These are phyloP conservation scores for Polyporus tsugae DNA, from an alignment of 1,284 basidiomycete species.

Conservation along the genomic window DNA sequence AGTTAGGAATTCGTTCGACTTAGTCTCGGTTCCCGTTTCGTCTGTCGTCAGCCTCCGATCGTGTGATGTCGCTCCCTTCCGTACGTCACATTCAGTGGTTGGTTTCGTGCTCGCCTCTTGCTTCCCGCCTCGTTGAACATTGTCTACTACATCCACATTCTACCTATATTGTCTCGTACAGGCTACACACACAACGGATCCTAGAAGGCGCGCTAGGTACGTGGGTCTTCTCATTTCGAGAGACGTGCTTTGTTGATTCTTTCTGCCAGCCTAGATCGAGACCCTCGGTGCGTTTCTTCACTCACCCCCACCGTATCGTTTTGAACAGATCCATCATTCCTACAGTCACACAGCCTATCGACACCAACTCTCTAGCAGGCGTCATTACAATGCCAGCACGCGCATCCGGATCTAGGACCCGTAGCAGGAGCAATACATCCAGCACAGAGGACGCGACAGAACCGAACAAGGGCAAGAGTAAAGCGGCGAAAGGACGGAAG, in stretches of 20 bases:
- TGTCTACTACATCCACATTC: constrained; percentile 5
- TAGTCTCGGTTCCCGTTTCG: background rate
- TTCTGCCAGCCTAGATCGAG: background rate
- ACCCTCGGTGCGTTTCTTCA: constrained; percentile 2
- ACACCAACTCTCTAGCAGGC: background rate
- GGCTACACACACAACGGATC: background rate
- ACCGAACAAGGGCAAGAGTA: constrained; percentile 8
- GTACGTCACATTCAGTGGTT: constrained; percentile 6
- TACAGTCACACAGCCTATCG: constrained; percentile 9
- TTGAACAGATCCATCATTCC: constrained; percentile 4
- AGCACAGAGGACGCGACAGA: background rate
- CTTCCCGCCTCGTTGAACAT: background rate
- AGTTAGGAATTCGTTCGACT: background rate
- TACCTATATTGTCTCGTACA: constrained; percentile 6
- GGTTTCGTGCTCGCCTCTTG: constrained; percentile 8
- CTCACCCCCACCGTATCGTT: background rate
- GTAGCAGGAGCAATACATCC: background rate
- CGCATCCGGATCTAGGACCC: background rate
- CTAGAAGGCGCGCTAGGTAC: background rate
- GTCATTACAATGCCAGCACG: constrained; percentile 4
- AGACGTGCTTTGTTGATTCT: background rate
- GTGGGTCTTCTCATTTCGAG: background rate
- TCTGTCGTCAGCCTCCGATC: constrained; percentile 13
- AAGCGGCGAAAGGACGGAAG: background rate
- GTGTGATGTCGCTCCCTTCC: constrained; percentile 5